Base-by-base conservation (phyloP, 805 yeast species). In the Tetrapisispora fleetii region DNA sequence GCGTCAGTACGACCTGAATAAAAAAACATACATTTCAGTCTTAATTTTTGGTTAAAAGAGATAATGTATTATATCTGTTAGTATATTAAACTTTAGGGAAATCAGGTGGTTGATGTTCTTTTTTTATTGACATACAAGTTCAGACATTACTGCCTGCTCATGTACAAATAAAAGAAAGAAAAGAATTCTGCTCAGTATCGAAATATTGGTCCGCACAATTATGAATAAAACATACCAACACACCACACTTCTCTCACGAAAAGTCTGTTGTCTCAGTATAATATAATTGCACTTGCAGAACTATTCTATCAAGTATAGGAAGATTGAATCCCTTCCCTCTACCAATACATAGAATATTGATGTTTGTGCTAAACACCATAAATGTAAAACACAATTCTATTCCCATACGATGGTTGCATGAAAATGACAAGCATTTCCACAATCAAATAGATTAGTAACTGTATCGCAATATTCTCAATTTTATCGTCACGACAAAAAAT, bases 1-100 rank as follows among this genome's bases (percentile, higher is more conserved):
- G 95, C 88, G 74, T 90, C 97, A 68, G 98, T 91, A 80, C 99
- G 96, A 80, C 96, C 95, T 78, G 63, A 50, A 54, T 45, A 48
- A 48, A 51, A 55, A 30, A 22, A 21, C 30, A 27, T 10, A 40
- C 24, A n/a, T 24, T 27, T 16, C 22, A 40, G 16, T 38, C 10
- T 18, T 40, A 24, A 24, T 40, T n/a, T 40, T 28, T 24, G 27
- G 27, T 10, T 8, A 40, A 22, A 27, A 19, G 14, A 38, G 28
- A 36, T 27, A 30, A 21, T 6, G 24, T 32, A 32, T 32, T 32
- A 32, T 14, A 32, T 21, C 28, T 54, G 78, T 74, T 69, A 69
- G 71, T 67, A 67, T 40, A 43, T 33, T 36, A 36, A 22, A 43
- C 40, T 43, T 35, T 7, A 24, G 38, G 46, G 46, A 43, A 17